A percentile compares a stretch with the other conserved stretches of the same genome.
Conservation (phyloP, 2,329 filamentous ascomycete species). For the Ceratocystis cubensis region DNA sequence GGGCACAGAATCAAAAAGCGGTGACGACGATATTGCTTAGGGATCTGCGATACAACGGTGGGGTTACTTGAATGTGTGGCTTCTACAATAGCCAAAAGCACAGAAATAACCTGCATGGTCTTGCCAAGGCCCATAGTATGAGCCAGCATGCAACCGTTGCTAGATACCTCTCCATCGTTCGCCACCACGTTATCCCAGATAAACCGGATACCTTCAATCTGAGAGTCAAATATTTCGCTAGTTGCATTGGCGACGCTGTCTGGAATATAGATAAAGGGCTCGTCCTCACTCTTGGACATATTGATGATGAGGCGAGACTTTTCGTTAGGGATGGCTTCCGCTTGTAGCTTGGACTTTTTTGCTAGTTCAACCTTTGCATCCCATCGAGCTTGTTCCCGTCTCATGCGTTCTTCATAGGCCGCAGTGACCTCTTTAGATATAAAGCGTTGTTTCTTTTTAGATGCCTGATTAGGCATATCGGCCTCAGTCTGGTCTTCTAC, state of each 20-base stretch:
- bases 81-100: constrained; percentile 63
- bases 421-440: constrained; percentile 39
- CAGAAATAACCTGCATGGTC: constrained; percentile 78
- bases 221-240: constrained; percentile 59
- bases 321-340: constrained; percentile 36
- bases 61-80: constrained; percentile 48
- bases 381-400: constrained; percentile 40
- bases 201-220: constrained; percentile 70
- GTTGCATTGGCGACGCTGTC: constrained; percentile 40
- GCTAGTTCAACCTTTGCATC: constrained; percentile 39
- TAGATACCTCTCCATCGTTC: constrained; percentile 31
- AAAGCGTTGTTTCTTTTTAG: constrained; percentile 26
- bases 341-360: constrained; percentile 24
- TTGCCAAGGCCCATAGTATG: constrained; percentile 91
- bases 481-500: background rate
- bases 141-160: constrained; percentile 68
- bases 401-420: constrained; percentile 42
- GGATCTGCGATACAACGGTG: constrained; percentile 52
- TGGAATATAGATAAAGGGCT: constrained; percentile 53
- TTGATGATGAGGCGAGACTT: constrained; percentile 50
- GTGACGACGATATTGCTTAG: constrained; percentile 46
- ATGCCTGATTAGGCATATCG: constrained; percentile 14
- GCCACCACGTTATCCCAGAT: constrained; percentile 75
- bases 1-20: constrained; percentile 66
- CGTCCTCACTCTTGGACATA: constrained; percentile 46